Percentiles rank a stretch among this genome's conserved stretches.
Conservation (phyloP, 306 rosid species). For the Macrotyloma uniflorum region DNA sequence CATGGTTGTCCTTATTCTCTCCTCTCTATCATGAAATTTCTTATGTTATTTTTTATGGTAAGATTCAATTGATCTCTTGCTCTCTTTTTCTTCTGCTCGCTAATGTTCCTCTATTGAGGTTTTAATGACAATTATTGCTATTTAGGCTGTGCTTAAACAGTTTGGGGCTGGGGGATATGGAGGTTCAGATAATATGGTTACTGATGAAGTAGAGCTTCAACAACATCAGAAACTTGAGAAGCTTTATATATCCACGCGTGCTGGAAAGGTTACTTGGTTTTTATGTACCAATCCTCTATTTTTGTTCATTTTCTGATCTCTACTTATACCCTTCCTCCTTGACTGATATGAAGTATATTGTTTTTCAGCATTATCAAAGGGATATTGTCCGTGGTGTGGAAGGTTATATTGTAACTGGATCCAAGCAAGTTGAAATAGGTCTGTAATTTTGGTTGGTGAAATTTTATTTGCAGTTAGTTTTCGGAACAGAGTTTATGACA, state of each 20-base stretch:
- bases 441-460: slow-evolving; percentile 38
- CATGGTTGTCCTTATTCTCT: slow-evolving; percentile 13
- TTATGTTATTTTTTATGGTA: neutral
- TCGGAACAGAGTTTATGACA: neutral
- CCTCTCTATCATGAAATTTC: neutral
- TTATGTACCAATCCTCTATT: slow-evolving; percentile 24
- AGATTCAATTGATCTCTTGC: slow-evolving; percentile 1
- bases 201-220: slow-evolving; percentile 82
- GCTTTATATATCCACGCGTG: slow-evolving; percentile 96
- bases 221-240: slow-evolving; percentile 96
- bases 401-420: slow-evolving; percentile 94
- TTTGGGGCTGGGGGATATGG: slow-evolving; percentile 98
- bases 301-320: slow-evolving; percentile 31
- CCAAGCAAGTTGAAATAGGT: slow-evolving; percentile 98
- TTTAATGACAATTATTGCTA: slow-evolving; percentile 33
- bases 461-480: slow-evolving; percentile 18
- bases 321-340: neutral
- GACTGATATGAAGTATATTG: slow-evolving; percentile 25
- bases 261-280: slow-evolving; percentile 77
- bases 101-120: slow-evolving; percentile 13
- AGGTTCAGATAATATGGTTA: slow-evolving; percentile 81
- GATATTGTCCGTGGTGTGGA: slow-evolving; percentile 98
- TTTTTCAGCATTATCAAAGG: slow-evolving; percentile 90
- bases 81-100: neutral
- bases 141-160: slow-evolving; percentile 95